Base-by-base conservation (phyloP, 2,329 filamentous ascomycete species). In the Hysterium pulicare region DNA sequence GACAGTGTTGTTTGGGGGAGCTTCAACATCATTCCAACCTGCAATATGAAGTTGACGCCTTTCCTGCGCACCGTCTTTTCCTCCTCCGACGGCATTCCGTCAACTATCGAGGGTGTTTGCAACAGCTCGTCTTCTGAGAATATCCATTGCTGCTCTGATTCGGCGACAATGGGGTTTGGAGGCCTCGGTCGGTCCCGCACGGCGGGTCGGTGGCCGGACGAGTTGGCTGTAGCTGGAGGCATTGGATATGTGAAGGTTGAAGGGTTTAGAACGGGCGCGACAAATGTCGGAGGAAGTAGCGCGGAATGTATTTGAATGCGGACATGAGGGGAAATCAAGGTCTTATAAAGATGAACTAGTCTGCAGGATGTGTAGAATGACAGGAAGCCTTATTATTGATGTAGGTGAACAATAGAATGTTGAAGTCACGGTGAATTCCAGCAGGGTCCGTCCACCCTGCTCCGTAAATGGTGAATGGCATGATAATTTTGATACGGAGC, bases 31-130 rank as follows among this genome's bases (percentile, higher is more conserved):
- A 95, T 88, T 50, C 91, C 93, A 33, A 91, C 89, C 67, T 96
- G 90, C 49, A 89, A 84, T 58, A 98, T 95, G 70, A 98, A 98
- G 66, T 95, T 95, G 61, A 96, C 85, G 35, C 93, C 91, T 66
- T 97, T 97, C 47, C 87, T 85, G 42, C 93, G 82, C 45, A 87
- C 77, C 51, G 86, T 77, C 48, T 88, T 78, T 71, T 97, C 93
- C 61, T 93, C 84, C 22, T 83, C 79, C 3, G 83, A 76, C 7
- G 81, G 67, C 62, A 97, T 80, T 17, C 91, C 91, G 53, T 95
- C 87, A 11, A 90, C 69, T 45, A 94, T 83, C 40, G 88, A 93
- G 1, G 93, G 93, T 5, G 89, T 86, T 60, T 85, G 87, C 40
- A 81, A 71, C 20, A 95, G 78, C 69, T 98, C 93, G 36, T 88